phyloP scores from a whole-genome alignment of 352 stramenopile genomes.

The Globisporangium spiculum region DNA sequence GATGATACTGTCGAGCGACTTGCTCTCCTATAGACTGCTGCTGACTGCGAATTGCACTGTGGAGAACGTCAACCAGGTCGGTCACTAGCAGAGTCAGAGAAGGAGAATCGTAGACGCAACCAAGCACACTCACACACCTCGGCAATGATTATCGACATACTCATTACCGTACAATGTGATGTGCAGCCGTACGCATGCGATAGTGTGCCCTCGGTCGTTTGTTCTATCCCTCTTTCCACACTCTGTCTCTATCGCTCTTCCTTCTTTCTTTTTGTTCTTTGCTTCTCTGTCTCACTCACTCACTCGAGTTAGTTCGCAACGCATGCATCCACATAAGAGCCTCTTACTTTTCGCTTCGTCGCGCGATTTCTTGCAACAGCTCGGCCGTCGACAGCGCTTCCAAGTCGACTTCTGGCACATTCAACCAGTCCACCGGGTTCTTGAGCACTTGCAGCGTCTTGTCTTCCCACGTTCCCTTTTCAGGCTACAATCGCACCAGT shows the following conservation, averaged over 20 bases:
- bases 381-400: constrained; percentile 70
- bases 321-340: not conserved
- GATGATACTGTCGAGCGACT: not conserved
- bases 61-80: not conserved
- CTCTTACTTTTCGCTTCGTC: constrained; percentile 50
- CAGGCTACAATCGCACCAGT: constrained; percentile 59
- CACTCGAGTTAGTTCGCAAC: not conserved
- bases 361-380: constrained; percentile 73
- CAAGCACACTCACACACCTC: not conserved
- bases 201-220: not conserved
- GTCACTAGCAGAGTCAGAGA: not conserved
- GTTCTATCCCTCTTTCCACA: constrained; percentile 2
- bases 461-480: constrained; percentile 88
- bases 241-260: constrained; percentile 1
- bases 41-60: not conserved
- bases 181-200: not conserved
- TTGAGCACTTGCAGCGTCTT: constrained; percentile 93
- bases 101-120: not conserved
- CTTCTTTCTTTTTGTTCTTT: not conserved
- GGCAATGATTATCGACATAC: not conserved
- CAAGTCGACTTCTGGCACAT: constrained; percentile 72
- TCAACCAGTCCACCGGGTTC: constrained; percentile 93
- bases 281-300: not conserved
- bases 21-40: not conserved
- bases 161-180: not conserved